Base-by-base conservation (phyloP, 2,329 filamentous ascomycete genomes). In the Curvularia lunata region DNA sequence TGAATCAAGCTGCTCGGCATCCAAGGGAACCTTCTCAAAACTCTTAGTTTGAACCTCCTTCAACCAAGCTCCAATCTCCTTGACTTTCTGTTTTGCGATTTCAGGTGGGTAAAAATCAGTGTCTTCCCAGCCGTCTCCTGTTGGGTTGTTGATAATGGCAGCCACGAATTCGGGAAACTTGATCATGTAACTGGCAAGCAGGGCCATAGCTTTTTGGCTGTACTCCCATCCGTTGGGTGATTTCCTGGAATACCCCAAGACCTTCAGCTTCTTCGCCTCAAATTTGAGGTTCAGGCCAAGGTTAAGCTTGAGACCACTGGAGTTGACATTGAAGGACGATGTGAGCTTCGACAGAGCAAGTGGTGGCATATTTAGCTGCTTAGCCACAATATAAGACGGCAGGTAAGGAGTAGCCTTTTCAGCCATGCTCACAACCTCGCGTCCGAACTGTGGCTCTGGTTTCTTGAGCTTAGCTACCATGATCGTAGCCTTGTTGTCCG, bases 271-370 rank as follows among this genome's bases (percentile, higher is more conserved):
- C 79, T 91, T 94, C 2, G 87, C 91, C 75, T 99, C 95, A 59
- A 99, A 99, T 76, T 99, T 99, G 65, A 99, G 84, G 71, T 99
- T 99, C 60, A 99, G 83, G 0, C 95, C 95, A 23, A 99, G 81
- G 69, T 99, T 99, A 61, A 97, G 84, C 68, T 91, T 90, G 57
- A 92, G 82, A 25, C 91, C 92, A 56, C 91, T 91, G 4, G 94
- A 87, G 18, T 87, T 86, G 56, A 99, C 91, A 53, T 89, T 90
- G 76, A 96, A 98, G 0, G 94, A 93, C 1, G 95, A 96, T 0
- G 95, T 98, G 69, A 99, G 91, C 82, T 97, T 99, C 77, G 93
- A 96, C 30, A 99, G 82, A 2, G 95, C 90, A 48, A 99, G 83
- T 7, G 93, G 90, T 64, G 96, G 93, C 60, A 99, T 82, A 4